Evolutionary conservation across 202 grass and related monocot species (phyloP), one percentile per base, ranked within the genome.

Genomic region (Digitaria exilis): DNA sequence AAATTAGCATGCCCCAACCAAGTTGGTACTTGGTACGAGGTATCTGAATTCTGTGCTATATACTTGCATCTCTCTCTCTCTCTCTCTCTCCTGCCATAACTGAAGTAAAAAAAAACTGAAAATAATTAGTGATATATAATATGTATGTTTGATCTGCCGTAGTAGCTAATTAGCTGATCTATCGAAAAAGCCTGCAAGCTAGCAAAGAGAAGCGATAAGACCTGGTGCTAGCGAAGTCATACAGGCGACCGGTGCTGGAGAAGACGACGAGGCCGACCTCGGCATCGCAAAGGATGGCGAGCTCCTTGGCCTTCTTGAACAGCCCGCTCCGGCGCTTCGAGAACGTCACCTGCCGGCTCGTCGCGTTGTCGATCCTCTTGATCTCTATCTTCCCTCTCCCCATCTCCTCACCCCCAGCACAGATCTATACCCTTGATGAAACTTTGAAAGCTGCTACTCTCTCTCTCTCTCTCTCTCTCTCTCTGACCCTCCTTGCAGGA

Each of bases 211-310:
- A 28, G 2, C n/a, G 52, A 50, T 16, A 29, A 43, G 31, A 86
- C 84, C 57, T 86, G 69, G 69, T 75, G 59, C 60, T 75, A 16
- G 84, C 26, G 49, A 75, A 86, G 2, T 86, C 69, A 48, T 86
- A 86, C 7, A 80, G 76, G 68, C 84, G 84, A n/a, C 68, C 68
- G 14, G 84, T 80, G 84, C 76, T 65, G 26, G 84, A 86, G 76
- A 86, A 86, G 84, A 86, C 46, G 35, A 80, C 3, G 45, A 86
- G 84, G 37, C 84, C 76, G 14, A 86, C 84, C 76, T 85, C 76
- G 3, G 44, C 83, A 17, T 85, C 84, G 34, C 76, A 79, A 50
- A 85, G 84, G 75, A 85, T 72, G 55, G 57, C 57, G 46, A 86
- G 84, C 46, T 85, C 84, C 34, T 32, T 86, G 66, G 76, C 68